phyloP scores from a whole-genome alignment of 768 basidiomycete species.

The Rhodocollybia butyracea region DNA sequence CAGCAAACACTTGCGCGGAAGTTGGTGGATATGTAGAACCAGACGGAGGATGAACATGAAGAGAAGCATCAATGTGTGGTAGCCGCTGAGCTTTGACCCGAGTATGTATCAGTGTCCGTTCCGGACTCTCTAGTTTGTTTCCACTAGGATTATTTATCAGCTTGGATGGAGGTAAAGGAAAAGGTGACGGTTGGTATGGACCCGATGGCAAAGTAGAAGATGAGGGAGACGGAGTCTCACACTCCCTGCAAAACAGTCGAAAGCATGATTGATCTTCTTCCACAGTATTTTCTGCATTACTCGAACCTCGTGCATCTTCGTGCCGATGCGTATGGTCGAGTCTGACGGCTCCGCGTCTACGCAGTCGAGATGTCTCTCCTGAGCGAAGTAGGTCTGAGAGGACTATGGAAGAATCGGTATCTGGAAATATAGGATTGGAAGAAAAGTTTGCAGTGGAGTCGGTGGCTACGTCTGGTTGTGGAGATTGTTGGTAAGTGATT shows the following conservation, averaged over 20 bases:
- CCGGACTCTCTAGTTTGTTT: background rate
- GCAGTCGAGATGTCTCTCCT: slow-evolving; percentile 68
- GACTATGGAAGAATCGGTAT: slow-evolving; percentile 66
- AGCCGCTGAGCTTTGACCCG: slow-evolving; percentile 1
- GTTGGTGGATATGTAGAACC: background rate
- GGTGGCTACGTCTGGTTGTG: background rate
- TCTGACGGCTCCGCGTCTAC: slow-evolving; percentile 71
- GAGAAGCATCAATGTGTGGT: slow-evolving; percentile 3
- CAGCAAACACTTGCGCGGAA: slow-evolving; percentile 1
- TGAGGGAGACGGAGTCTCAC: slow-evolving; percentile 1
- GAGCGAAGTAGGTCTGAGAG: slow-evolving; percentile 73
- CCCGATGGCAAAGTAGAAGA: background rate
- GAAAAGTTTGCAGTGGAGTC: background rate
- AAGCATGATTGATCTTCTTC: background rate
- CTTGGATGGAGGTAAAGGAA: background rate
- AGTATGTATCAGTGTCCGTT: background rate
- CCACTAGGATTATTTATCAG: background rate
- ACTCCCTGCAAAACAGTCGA: background rate
- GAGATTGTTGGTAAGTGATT: background rate
- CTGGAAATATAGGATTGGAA: slow-evolving; percentile 15
- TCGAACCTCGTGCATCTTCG: slow-evolving; percentile 2
- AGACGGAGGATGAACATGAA: slow-evolving; percentile 2
- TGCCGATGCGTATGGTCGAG: slow-evolving; percentile 36
- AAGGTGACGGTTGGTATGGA: background rate
- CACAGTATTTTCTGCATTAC: background rate